Base-by-base conservation (phyloP, 768 basidiomycete species). In the Suillus decipiens region DNA sequence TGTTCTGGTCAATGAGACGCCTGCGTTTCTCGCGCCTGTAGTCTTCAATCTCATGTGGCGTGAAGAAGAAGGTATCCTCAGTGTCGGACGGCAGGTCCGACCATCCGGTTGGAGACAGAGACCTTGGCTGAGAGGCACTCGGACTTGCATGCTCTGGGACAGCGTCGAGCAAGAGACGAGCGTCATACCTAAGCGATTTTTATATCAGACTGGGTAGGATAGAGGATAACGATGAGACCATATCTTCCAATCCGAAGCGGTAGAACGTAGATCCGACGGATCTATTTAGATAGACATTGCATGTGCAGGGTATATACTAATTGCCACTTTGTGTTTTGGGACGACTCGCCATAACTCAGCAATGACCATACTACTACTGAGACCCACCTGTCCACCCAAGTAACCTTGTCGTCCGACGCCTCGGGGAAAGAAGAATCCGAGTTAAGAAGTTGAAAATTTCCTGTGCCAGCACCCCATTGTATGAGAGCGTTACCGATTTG, bases 341-440 rank as follows among this genome's bases (percentile, higher is more conserved):
- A 34, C 5, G 47, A 19, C 36, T 58, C 22, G 51, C 42, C 33
- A 53, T 24, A 28, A 17, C 33, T 60, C 17, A 34, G 43, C 59
- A 56, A 37, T 33, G 24, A 47, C 7, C 24, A 12, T 43, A 41
- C 33, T 61, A 67, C 63, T 65, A 66, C 63, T 75, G 67, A 73
- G 66, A 83, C 89, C 72, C 86, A 95, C 93, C 93, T 88, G 80
- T 96, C 93, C 61, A 92, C 84, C 91, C 89, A 95, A 3, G 91
- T 69, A 24, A 71, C 77, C 39, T 76, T 71, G 9, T 63, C 64
- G 1, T 67, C 56, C 45, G 60, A 19, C 53, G 24, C 22, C 28
- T 41, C 59, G 48, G 55, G 55, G 42, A 31, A 63, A 68, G 31
- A 56, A 57, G 33, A 59, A 57, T 45, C 64, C 62, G 58, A 56